These are phyloP conservation scores for Zygoascus sp. DNA, from an alignment of 1,139 yeast species.

Conservation along the genomic window DNA sequence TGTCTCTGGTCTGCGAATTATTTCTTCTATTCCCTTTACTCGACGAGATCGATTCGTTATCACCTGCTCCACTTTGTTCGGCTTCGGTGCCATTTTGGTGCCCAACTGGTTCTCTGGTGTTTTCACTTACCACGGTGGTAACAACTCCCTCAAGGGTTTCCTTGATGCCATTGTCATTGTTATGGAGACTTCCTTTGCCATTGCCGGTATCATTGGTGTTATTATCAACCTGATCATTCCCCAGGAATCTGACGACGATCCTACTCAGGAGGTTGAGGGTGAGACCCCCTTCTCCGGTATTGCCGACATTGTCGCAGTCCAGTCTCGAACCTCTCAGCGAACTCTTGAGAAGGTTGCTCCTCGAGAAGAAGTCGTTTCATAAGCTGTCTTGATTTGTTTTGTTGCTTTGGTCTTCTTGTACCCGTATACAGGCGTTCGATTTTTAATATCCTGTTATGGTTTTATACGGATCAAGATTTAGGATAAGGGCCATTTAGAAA, in stretches of 20 bases:
- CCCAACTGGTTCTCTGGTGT: constrained; percentile 68
- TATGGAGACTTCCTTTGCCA: constrained; percentile 83
- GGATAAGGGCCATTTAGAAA: not conserved
- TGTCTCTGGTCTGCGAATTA: constrained; percentile 80
- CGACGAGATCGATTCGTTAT: constrained; percentile 84
- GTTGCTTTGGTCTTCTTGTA: not conserved
- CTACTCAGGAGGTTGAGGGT: constrained; percentile 5
- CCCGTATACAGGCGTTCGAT: not conserved
- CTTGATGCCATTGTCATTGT: constrained; percentile 75
- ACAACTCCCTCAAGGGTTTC: constrained; percentile 63
- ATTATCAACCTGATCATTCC: constrained; percentile 68
- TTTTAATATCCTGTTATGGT: not conserved
- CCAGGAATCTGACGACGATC: constrained; percentile 50
- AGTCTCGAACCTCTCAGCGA: constrained; percentile 5
- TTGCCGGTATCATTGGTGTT: constrained; percentile 74
- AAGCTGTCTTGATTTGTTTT: not conserved
- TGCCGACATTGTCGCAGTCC: constrained; percentile 10
- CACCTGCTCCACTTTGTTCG: constrained; percentile 70
- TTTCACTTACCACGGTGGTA: constrained; percentile 70
- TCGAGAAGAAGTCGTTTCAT: not conserved
- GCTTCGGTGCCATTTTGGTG: constrained; percentile 75
- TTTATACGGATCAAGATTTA: not conserved
- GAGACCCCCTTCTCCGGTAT: constrained; percentile 12
- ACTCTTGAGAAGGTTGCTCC: constrained; percentile 4
- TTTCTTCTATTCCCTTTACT: constrained; percentile 64